These are phyloP conservation scores for Nymphaea thermarum DNA, from an alignment of 164 flowering plant species.

Conservation along the genomic window DNA sequence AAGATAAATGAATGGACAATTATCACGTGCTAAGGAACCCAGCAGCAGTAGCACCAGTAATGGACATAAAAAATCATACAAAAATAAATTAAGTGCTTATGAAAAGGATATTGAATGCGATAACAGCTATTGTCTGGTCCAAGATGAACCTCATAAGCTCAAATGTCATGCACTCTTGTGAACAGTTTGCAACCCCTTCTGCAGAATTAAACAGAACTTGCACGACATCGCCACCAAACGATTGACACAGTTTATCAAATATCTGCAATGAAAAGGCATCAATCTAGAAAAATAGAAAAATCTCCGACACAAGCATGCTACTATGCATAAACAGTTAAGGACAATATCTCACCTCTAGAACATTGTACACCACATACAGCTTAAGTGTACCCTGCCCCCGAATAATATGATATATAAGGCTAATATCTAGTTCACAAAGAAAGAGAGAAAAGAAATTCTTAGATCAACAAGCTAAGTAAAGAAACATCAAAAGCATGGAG, in stretches of 20 bases:
- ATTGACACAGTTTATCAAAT: constrained; percentile 92
- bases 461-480: neutral
- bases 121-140: constrained; percentile 63
- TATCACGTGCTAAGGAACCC: constrained; percentile 49
- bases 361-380: constrained; percentile 96
- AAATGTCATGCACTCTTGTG: constrained; percentile 44
- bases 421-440: constrained; percentile 57
- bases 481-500: neutral
- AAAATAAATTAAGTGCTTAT: neutral
- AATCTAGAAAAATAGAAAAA: neutral
- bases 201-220: constrained; percentile 79
- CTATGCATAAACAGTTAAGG: neutral
- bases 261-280: constrained; percentile 38
- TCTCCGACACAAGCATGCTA: neutral
- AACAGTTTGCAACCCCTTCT: constrained; percentile 62
- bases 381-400: constrained; percentile 98
- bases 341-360: constrained; percentile 66
- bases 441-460: neutral
- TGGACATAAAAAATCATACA: neutral
- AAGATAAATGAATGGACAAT: constrained; percentile 86
- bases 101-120: constrained; percentile 82
- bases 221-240: constrained; percentile 80
- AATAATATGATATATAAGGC: constrained; percentile 96
- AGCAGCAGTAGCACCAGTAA: constrained; percentile 1
- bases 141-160: constrained; percentile 60